A percentile compares a stretch with the other conserved stretches of the same genome.
These are phyloP conservation scores for Candida tunisiensis DNA, from an alignment of 1,139 yeast species.

Conservation along the genomic window DNA sequence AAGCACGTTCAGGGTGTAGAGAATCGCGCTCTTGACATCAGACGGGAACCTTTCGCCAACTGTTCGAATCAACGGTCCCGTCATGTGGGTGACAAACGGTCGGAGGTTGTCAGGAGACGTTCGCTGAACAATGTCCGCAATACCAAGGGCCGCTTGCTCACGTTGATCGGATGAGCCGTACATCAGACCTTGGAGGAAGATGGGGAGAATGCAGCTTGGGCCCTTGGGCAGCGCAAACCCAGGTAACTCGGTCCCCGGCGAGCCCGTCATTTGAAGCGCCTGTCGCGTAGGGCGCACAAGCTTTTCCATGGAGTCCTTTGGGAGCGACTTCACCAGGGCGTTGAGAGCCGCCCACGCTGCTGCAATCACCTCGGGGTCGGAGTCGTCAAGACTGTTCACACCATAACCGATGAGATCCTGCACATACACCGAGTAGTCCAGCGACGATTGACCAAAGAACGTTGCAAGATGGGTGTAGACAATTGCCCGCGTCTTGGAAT, in stretches of 20 bases:
- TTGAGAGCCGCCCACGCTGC: slow-evolving; percentile 55
- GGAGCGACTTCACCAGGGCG: slow-evolving; percentile 40
- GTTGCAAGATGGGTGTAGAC: slow-evolving; percentile 53
- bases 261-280: slow-evolving; percentile 53
- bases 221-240: slow-evolving; percentile 76
- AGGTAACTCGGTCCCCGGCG: slow-evolving; percentile 45
- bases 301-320: slow-evolving; percentile 59
- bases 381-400: slow-evolving; percentile 58
- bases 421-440: slow-evolving; percentile 60
- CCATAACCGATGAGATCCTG: slow-evolving; percentile 63
- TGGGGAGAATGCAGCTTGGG: slow-evolving; percentile 74
- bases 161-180: slow-evolving; percentile 77
- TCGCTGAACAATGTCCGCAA: slow-evolving; percentile 74
- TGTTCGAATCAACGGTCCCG: slow-evolving; percentile 96
- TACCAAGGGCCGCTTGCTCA: slow-evolving; percentile 75
- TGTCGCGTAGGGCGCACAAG: slow-evolving; percentile 67
- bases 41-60: slow-evolving; percentile 90
- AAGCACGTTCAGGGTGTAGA: slow-evolving; percentile 65
- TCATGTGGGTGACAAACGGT: slow-evolving; percentile 82
- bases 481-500: slow-evolving; percentile 44
- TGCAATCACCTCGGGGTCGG: slow-evolving; percentile 43
- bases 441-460: slow-evolving; percentile 46
- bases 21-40: slow-evolving; percentile 83
- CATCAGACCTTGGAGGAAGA: slow-evolving; percentile 90
- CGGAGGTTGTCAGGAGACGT: slow-evolving; percentile 70